Base-by-base conservation (phyloP, 352 stramenopile genomes). In the Phytophthora cajani region DNA sequence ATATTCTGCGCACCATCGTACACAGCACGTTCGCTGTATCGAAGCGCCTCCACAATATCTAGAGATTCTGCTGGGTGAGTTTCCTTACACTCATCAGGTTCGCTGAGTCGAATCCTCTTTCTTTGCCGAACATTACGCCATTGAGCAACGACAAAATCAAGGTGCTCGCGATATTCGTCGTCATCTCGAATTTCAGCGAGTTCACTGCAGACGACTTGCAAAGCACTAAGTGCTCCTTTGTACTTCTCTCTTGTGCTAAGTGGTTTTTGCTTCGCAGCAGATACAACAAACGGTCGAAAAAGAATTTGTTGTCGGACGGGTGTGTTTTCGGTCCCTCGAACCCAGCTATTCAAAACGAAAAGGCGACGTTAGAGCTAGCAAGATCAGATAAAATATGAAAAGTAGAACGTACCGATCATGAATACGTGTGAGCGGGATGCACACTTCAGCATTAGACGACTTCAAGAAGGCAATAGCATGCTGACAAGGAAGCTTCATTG, bases 391-490 rank as follows among this genome's bases (percentile, higher is more conserved):
- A 27, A 27, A 27, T 27, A 27, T 27, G 38, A 46, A 0, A 46
- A 46, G 38, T n/a, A 46, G 17, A 14, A 46, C 38, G 16, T n/a
- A 46, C 38, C 38, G 38, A 5, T 14, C 19, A 23, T 46, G 32
- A n/a, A 59, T n/a, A 27, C 33, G 40, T 49, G 14, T 27, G 8
- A 49, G 62, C 51, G 16, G n/a, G 17, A 61, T 61, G 23, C 16
- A 46, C 27, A 12, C 4, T 32, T 63, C 9, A 11, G 38, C 11
- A 16, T 68, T 50, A 16, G 11, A 42, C 12, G 1, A 38, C 32
- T 67, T 70, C 9, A 63, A 53, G 25, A 66, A 79, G 14, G 67
- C 67, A 8, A 75, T 79, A 1, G 60, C 62, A 23, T 79, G 72
- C 1, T 58, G 46, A 21, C 63, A 79, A 3, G 55, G 72, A 2